phyloP scores from a whole-genome alignment of 805 yeast genomes.

The Lachancea mirantina region DNA sequence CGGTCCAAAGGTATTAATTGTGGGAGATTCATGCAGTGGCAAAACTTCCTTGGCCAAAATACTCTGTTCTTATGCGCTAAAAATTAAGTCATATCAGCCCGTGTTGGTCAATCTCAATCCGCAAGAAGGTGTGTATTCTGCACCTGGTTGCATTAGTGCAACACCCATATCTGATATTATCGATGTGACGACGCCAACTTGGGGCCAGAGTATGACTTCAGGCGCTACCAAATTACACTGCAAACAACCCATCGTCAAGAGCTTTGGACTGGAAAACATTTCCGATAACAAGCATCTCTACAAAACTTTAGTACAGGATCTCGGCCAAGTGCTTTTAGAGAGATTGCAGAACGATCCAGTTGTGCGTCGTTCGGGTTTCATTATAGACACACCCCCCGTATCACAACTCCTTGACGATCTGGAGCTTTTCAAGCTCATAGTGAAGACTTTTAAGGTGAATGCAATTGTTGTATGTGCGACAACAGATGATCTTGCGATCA shows the following conservation, averaged over 20 bases:
- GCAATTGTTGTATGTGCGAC: slow-evolving; percentile 18
- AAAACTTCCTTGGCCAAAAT: slow-evolving; percentile 70
- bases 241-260: slow-evolving; percentile 84
- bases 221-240: slow-evolving; percentile 73
- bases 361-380: slow-evolving; percentile 29
- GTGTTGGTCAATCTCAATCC: slow-evolving; percentile 77
- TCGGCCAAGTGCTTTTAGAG: slow-evolving; percentile 40
- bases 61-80: slow-evolving; percentile 67
- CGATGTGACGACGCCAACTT: slow-evolving; percentile 61
- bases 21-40: slow-evolving; percentile 72
- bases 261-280: slow-evolving; percentile 62
- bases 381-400: slow-evolving; percentile 28
- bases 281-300: slow-evolving; percentile 46
- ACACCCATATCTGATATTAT: slow-evolving; percentile 74
- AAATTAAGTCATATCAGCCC: slow-evolving; percentile 57
- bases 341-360: slow-evolving; percentile 23
- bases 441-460: slow-evolving; percentile 18
- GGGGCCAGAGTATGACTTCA: slow-evolving; percentile 73
- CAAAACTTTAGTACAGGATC: slow-evolving; percentile 40
- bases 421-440: slow-evolving; percentile 14
- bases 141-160: slow-evolving; percentile 82
- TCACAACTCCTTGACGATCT: slow-evolving; percentile 14
- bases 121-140: slow-evolving; percentile 53
- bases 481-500: slow-evolving; percentile 11
- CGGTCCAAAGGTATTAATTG: slow-evolving; percentile 48